phyloP scores from a whole-genome alignment of 352 stramenopile genomes.

The Phytophthora rubi region DNA sequence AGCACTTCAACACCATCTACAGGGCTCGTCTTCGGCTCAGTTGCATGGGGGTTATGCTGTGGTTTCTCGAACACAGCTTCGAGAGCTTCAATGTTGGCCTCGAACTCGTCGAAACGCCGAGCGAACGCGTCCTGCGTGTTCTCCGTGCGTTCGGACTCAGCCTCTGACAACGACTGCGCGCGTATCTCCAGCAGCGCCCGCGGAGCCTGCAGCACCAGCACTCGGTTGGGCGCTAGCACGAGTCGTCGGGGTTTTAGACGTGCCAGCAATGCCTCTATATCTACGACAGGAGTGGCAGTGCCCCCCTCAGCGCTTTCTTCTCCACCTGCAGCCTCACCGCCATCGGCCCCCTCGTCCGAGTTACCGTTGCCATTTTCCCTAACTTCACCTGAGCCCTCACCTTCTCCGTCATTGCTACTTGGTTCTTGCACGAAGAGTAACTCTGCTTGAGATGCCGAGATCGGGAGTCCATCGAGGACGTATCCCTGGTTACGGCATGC shows the following conservation, averaged over 20 bases:
- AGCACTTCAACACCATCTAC: constrained; percentile 66
- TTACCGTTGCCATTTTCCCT: constrained; percentile 31
- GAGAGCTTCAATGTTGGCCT: constrained; percentile 54
- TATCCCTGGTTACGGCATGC: constrained; percentile 84
- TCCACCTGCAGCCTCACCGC: constrained; percentile 18
- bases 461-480: constrained; percentile 75
- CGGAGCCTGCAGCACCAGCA: constrained; percentile 65
- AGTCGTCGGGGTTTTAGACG: constrained; percentile 47
- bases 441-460: constrained; percentile 51
- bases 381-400: constrained; percentile 27
- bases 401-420: constrained; percentile 14
- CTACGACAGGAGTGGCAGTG: constrained; percentile 28
- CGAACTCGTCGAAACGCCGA: constrained; percentile 55
- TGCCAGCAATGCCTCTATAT: constrained; percentile 51
- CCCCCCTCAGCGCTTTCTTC: constrained; percentile 18
- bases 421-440: constrained; percentile 48
- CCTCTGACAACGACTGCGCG: constrained; percentile 61
- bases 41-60: constrained; percentile 7
- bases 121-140: constrained; percentile 74
- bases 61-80: constrained; percentile 71
- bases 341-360: constrained; percentile 24
- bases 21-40: constrained; percentile 9
- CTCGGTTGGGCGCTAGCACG: constrained; percentile 67
- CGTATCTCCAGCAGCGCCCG: constrained; percentile 58
- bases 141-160: constrained; percentile 55